Conservation (phyloP, 2,329 filamentous ascomycete species). For the Keithomyces neogunnii region DNA sequence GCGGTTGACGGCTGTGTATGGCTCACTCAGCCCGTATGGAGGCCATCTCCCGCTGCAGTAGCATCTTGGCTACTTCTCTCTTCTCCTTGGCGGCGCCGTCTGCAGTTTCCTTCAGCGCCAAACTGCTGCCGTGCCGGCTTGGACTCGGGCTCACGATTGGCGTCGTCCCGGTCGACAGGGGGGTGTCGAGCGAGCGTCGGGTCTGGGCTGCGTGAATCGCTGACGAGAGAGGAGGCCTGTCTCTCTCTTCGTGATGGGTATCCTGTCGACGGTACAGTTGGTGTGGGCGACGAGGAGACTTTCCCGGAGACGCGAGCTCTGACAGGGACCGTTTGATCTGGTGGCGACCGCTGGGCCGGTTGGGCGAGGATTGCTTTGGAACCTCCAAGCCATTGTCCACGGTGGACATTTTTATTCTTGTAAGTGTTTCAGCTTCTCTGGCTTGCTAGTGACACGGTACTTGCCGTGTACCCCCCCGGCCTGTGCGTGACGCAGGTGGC, state of each 20-base stretch:
- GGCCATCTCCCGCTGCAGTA: conserved; percentile 27
- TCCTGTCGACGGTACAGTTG: conserved; percentile 20
- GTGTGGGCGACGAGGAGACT: conserved; percentile 29
- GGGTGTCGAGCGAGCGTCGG: conserved; percentile 36
- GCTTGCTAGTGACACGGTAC: not conserved
- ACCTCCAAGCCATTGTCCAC: conserved; percentile 3
- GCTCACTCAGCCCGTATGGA: conserved; percentile 24
- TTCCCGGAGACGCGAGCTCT: conserved; percentile 41
- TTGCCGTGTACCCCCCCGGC: conserved; percentile 2
- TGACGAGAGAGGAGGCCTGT: conserved; percentile 8
- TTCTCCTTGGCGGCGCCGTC: conserved; percentile 28
- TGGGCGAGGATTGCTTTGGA: conserved; percentile 1
- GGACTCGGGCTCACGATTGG: conserved; percentile 33
- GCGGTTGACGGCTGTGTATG: not conserved
- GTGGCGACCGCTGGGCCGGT: conserved; percentile 31
- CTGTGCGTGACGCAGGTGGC: conserved; percentile 5
- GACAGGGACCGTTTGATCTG: conserved; percentile 48
- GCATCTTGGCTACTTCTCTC: conserved; percentile 31
- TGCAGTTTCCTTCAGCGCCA: conserved; percentile 23
- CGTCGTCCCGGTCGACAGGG: conserved; percentile 37
- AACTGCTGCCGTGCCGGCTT: conserved; percentile 34
- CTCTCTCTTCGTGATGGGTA: conserved; percentile 20
- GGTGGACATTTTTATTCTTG: conserved; percentile 9
- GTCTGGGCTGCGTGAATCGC: conserved; percentile 14
- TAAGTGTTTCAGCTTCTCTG: not conserved